Percentiles rank a stretch among this genome's conserved stretches.
Evolutionary conservation across 306 rosid species (phyloP).

Genomic region (Nissolia schottii): DNA sequence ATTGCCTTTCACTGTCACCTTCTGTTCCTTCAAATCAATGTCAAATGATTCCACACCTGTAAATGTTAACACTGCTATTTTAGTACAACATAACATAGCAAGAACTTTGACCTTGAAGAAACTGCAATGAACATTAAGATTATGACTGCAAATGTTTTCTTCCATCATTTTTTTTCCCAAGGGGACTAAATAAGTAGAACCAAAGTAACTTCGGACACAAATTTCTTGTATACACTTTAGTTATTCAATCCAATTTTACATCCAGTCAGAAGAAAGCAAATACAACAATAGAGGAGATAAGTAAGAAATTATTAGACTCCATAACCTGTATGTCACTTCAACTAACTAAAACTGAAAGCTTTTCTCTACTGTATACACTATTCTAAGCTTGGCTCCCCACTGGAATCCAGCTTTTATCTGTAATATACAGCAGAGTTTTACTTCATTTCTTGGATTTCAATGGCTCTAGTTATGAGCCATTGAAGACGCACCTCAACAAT

Average conservation of each 20-base stretch:
- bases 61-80: not conserved
- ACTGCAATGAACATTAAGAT: not conserved
- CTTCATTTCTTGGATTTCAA: too few species aligned
- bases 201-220: not conserved
- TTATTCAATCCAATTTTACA: not conserved
- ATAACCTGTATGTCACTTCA: not conserved
- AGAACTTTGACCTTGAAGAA: not conserved
- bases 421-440: too few species aligned
- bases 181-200: not conserved
- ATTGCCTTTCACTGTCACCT: conserved; percentile 79
- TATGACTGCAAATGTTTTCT: not conserved
- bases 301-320: not conserved
- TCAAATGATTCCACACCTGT: conserved; percentile 80
- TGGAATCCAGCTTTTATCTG: too few species aligned
- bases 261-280: not conserved
- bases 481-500: not conserved
- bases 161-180: not conserved
- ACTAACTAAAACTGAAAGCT: not conserved
- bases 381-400: too few species aligned
- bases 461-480: not conserved
- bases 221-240: not conserved
- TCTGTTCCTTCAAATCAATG: conserved; percentile 66
- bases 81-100: not conserved
- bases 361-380: too few species aligned
- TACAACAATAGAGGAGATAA: not conserved